Percentiles rank a stretch among this genome's conserved stretches.
These are phyloP conservation scores for Plasmodium ovale DNA, from an alignment of 169 alveolate species.

Conservation along the genomic window DNA sequence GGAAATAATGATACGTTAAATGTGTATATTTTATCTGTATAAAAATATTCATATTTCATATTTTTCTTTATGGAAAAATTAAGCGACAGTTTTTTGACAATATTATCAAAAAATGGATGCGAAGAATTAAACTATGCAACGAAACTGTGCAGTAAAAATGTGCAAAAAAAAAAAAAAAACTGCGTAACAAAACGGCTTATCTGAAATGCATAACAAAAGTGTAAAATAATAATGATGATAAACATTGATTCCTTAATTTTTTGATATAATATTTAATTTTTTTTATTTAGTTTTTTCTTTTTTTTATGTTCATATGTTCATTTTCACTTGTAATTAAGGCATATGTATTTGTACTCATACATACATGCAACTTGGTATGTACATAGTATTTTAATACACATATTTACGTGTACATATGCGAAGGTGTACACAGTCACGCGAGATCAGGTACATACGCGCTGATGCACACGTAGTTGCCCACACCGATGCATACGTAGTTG, in stretches of 20 bases:
- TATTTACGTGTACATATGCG: neutral
- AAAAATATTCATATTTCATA: neutral
- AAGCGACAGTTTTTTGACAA: neutral
- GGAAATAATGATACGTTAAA: slow-evolving; percentile 2
- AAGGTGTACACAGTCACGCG: neutral
- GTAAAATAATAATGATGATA: slow-evolving; percentile 3
- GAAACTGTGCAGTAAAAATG: no score
- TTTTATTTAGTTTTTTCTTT: slow-evolving; percentile 3
- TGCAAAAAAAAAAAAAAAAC: no score
- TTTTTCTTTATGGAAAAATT: neutral
- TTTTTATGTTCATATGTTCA: slow-evolving; percentile 16
- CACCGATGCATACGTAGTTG: neutral
- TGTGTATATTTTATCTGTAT: slow-evolving; percentile 17
- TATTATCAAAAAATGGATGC: slow-evolving; percentile 6
- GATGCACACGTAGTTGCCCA: neutral
- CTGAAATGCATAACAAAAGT: no score
- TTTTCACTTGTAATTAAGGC: slow-evolving; percentile 6
- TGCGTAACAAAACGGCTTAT: no score
- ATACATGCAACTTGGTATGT: neutral
- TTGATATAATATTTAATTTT: slow-evolving; percentile 5
- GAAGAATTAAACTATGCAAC: neutral
- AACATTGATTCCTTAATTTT: neutral
- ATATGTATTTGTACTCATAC: slow-evolving; percentile 1
- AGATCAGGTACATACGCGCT: neutral
- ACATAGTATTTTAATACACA: neutral